Evolutionary conservation across 2,329 filamentous ascomycete genomes (phyloP), one percentile per base, ranked within the genome.

Genomic region (Albophoma yamanashiensis): DNA sequence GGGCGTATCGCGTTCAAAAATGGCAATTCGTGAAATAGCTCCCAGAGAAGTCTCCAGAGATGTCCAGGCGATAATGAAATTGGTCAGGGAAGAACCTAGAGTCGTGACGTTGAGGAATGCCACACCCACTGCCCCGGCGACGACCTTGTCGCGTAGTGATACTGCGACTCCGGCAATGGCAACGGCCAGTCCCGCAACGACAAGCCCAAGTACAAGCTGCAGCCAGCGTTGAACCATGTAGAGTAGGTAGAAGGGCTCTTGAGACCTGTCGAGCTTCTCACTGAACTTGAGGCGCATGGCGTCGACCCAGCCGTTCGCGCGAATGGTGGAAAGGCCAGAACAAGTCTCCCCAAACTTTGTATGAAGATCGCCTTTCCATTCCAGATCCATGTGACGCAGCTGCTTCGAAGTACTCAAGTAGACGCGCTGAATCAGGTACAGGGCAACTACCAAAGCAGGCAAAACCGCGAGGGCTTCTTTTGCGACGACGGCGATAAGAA

Each of bases 221-320:
- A 75, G 64, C 71, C 73, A 74, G 20, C 67, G 61, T 58, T 74
- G 73, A 11, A 71, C 64, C 34, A 66, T 66, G 22, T 64, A 65
- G 1, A 75, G 65, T 7, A 74, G 67, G 59, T 74, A 75, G 42
- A 65, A 69, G 4, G 73, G 68, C 52, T 66, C 64, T 58, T 74
- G 73, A 7, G 70, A 71, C 6, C 61, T 56, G 45, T 73, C 68
- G 15, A 75, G 58, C 27, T 55, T 55, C 17, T 73, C 64, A 27
- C 60, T 61, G 25, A 69, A 68, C n/a, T 71, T 73, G 55, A 15
- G 9, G 15, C 55, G 55, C 55, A 36, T 55, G 4, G 25, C 27
- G 20, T 20, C 52, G 14, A 55, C 14, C 52, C 52, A 55, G 8
- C 52, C 52, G 52, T 55, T 55, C 12, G 52, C 52, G 31, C 52